phyloP scores from a whole-genome alignment of 257 asterid species.

The Thymus quinquecostatus region DNA sequence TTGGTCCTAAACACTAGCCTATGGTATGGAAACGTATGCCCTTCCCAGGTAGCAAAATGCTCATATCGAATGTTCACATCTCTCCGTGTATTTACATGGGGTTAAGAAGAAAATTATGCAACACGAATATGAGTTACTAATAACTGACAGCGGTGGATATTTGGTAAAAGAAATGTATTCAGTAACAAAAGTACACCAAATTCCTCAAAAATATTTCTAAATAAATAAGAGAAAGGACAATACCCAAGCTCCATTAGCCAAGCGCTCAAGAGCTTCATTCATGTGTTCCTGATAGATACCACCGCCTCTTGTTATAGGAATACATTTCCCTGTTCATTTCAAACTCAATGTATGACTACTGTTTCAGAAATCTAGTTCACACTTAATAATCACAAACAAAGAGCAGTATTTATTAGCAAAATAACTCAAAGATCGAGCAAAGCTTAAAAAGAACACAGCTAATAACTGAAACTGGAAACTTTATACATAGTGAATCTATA shows the following conservation, averaged over 20 bases:
- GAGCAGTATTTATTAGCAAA: not conserved
- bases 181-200: constrained; percentile 9
- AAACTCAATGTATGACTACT: constrained; percentile 22
- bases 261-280: constrained; percentile 91
- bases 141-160: not conserved
- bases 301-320: constrained; percentile 92
- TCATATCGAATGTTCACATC: not conserved
- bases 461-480: constrained; percentile 22
- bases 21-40: not conserved
- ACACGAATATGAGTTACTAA: not conserved
- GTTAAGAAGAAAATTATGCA: not conserved
- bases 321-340: constrained; percentile 83
- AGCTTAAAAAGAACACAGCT: not conserved
- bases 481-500: not conserved
- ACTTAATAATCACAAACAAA: constrained; percentile 11
- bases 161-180: not conserved
- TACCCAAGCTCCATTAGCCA: constrained; percentile 95
- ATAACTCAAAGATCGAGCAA: constrained; percentile 17
- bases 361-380: constrained; percentile 5
- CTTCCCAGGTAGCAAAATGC: constrained; percentile 3
- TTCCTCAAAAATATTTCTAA: constrained; percentile 24
- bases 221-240: constrained; percentile 8
- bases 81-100: constrained; percentile 2
- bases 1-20: constrained; percentile 17
- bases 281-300: constrained; percentile 96